Evolutionary conservation across 2,329 filamentous ascomycete genomes (phyloP), one percentile per base, ranked within the genome.

Genomic region (Pseudocercospora fijiensis): DNA sequence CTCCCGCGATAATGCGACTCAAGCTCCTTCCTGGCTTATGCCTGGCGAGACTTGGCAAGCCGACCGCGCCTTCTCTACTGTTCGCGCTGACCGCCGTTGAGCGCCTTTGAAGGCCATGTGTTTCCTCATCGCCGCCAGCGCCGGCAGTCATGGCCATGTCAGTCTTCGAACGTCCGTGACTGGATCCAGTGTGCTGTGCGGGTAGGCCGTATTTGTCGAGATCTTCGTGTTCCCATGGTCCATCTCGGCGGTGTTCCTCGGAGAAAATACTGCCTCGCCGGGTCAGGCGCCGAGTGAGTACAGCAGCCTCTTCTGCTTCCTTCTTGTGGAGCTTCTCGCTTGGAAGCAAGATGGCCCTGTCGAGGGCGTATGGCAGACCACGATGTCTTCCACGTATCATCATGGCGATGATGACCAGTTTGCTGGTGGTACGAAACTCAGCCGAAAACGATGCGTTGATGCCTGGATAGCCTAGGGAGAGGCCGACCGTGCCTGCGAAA

Each of bases 371-470:
- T 0, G 86, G 86, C 0, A 89, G 76, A 30, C 86, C 86, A 78
- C 86, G 85, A 71, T 89, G 86, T 5, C 86, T 81, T 28, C 86
- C 86, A 66, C 86, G 85, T 62, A 89, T 78, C 77, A 87, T 84
- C 86, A 88, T 88, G 10, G 86, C 86, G 65, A 88, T 85, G 70
- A 89, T 86, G 67, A 89, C 81, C 64, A 89, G 80, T 71, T 88
- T 88, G 18, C 83, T 85, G 6, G 96, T 77, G 0, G 88, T 84
- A 11, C 84, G 86, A 76, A 99, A 97, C 70, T 97, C 86, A 0
- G 85, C 89, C 30, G 87, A 92, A 68, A 99, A 92, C 0, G 90
- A 92, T 0, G 92, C 85, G 76, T 96, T 90, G 75, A 87, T 83
- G 20, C 79, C 81, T 0, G 90, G 83, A 66, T 94, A 96, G 5